Conservation (phyloP, 139 green algal genomes). For the Limnomonas spitsbergensis region DNA sequence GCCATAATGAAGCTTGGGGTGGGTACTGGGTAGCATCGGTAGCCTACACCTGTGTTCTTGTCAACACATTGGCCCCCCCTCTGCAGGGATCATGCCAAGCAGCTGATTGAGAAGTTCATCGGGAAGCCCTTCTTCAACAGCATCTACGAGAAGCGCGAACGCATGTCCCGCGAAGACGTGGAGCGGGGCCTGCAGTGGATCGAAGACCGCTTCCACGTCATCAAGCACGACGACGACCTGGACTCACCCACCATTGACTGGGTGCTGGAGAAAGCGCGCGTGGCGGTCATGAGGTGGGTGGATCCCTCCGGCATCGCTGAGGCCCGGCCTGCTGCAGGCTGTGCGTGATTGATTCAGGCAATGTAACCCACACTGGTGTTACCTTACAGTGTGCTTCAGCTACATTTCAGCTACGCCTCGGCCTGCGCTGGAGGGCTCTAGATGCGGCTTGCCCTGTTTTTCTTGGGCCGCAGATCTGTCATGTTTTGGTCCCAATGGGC, state of each 20-base stretch:
- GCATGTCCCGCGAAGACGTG: background rate
- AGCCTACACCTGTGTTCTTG: too few relatives aligned
- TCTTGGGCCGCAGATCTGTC: background rate
- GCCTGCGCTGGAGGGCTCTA: background rate
- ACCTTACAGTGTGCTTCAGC: background rate
- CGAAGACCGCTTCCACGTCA: background rate
- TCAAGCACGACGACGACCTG: slow-evolving; percentile 36
- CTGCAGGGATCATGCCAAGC: background rate
- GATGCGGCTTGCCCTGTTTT: background rate
- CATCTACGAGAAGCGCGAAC: background rate
- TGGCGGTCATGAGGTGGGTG: slow-evolving; percentile 66
- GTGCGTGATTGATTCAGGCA: background rate
- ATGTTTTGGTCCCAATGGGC: too few relatives aligned
- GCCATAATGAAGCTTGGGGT: too few relatives aligned
- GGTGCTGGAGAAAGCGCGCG: slow-evolving; percentile 79
- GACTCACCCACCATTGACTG: slow-evolving; percentile 86
- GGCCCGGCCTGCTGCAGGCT: too few relatives aligned
- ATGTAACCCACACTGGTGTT: too few relatives aligned
- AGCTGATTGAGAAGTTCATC: slow-evolving; percentile 13
- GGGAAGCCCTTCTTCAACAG: background rate
- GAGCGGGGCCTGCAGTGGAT: background rate
- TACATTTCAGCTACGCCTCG: background rate
- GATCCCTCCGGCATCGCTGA: background rate
- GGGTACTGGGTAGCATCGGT: too few relatives aligned
- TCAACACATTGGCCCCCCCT: background rate